Base-by-base conservation (phyloP, 768 basidiomycete species). In the Macrolepiota albuminosa region DNA sequence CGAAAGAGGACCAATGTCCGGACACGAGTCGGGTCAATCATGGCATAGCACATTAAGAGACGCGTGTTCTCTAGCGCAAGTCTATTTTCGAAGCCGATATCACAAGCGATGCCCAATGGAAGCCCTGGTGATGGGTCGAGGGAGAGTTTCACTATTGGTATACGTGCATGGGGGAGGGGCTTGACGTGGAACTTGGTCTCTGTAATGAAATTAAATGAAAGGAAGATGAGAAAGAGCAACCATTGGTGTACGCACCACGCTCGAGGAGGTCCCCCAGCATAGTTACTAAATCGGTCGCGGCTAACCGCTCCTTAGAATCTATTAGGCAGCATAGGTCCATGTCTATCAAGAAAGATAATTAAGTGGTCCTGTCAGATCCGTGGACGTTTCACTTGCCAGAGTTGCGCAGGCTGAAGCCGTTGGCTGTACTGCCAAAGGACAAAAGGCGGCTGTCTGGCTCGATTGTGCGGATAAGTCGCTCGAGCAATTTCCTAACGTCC, bases 261-360 rank as follows among this genome's bases (percentile, higher is more conserved):
- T 96, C 92, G 26, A 98, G 85, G 59, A 98, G 80, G 74, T 95
- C 90, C 48, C 93, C 95, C 48, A 98, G 84, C 85, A 92, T 89
- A 62, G 89, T 92, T 65, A 99, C 96, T 47, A 98, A 84, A 81
- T 98, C 92, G 45, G 89, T 81, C 13, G 96, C 88, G 37, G 88
- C 82, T 64, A 84, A 85, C 60, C 78, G 90, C 74, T 87, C 87
- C 59, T 87, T 83, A 9, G 91, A 89, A 73, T 96, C 93, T 71
- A 97, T 93, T 70, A 99, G 82, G 74, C 95, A 98, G 71, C 95
- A 98, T 37, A 99, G 78, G 75, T 99, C 96, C 96, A 99, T 98
- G 75, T 99, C 96, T 98, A 60, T 21, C 68, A 46, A 43, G 33
- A n/a, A 9, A 63, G 53, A 37, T 47, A 26, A 45, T 54, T 58